A percentile compares a stretch with the other conserved stretches of the same genome.
These are phyloP conservation scores for Pisolithus microcarpus DNA, from an alignment of 768 basidiomycete species.

Conservation along the genomic window DNA sequence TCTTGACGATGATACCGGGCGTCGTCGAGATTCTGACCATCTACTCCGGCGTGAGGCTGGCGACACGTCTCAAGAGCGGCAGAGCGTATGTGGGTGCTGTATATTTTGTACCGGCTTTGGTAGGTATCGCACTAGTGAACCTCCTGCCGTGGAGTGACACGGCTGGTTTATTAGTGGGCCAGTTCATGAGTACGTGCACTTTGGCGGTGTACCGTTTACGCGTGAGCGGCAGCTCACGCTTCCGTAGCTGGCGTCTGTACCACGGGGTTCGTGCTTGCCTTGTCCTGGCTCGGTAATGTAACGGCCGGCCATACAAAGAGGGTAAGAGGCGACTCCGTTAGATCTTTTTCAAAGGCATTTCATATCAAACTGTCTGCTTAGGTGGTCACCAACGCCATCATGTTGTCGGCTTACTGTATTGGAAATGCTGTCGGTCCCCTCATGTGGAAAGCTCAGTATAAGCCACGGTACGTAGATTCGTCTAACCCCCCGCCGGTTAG, in stretches of 20 bases:
- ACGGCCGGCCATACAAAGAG: conserved; percentile 70
- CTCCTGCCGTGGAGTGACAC: conserved; percentile 59
- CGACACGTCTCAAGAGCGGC: conserved; percentile 48
- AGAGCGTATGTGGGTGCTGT: conserved; percentile 57
- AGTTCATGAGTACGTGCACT: conserved; percentile 34
- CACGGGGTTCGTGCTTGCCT: conserved; percentile 52
- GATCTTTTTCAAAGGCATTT: not conserved
- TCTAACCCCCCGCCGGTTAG: not conserved
- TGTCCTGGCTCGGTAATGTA: conserved; percentile 59
- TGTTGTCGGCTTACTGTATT: conserved; percentile 63
- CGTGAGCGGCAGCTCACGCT: not conserved
- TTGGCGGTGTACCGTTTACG: conserved; percentile 24
- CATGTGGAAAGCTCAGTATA: conserved; percentile 68
- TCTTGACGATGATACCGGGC: conserved; percentile 62
- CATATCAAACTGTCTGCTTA: conserved; percentile 2
- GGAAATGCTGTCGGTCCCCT: conserved; percentile 67
- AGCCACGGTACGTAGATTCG: conserved; percentile 42
- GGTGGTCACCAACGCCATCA: conserved; percentile 51
- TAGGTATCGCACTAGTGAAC: conserved; percentile 58
- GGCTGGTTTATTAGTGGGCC: conserved; percentile 53
- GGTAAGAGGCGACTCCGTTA: conserved; percentile 35
- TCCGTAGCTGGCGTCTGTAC: conserved; percentile 38
- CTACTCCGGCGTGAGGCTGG: conserved; percentile 54
- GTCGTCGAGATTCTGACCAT: conserved; percentile 63
- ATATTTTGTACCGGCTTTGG: conserved; percentile 58